Evolutionary conservation across 768 basidiomycete species (phyloP).

Genomic region (Auriscalpium microsporum): DNA sequence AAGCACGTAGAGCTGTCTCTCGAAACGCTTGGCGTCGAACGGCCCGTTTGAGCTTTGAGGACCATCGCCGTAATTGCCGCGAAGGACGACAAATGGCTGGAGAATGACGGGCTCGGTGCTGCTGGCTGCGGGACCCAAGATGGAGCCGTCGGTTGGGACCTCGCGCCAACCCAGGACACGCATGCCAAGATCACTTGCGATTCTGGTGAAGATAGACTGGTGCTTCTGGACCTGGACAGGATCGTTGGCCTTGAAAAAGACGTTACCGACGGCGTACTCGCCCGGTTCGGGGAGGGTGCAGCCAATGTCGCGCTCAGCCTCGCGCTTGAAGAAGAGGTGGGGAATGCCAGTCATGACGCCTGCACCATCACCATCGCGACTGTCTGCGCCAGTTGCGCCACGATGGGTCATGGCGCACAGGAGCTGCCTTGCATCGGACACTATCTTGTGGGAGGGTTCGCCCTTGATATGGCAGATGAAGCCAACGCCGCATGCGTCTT

Average conservation of each 20-base stretch:
- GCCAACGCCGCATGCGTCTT: constrained; percentile 93
- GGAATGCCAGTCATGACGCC: constrained; percentile 98
- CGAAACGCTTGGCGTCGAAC: constrained; percentile 85
- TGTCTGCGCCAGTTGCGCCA: constrained; percentile 90
- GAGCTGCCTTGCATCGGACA: constrained; percentile 86
- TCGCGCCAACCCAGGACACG: constrained; percentile 96
- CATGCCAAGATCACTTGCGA: constrained; percentile 75
- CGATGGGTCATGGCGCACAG: constrained; percentile 99
- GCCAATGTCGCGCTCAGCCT: constrained; percentile 80
- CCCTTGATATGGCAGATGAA: constrained; percentile 99
- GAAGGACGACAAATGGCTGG: constrained; percentile 93
- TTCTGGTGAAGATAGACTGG: constrained; percentile 72
- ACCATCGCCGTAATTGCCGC: constrained; percentile 80
- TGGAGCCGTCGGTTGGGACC: constrained; percentile 92
- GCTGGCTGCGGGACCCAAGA: constrained; percentile 91
- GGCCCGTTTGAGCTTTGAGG: constrained; percentile 54
- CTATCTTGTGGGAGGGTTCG: constrained; percentile 87
- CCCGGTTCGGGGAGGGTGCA: constrained; percentile 80
- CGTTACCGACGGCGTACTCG: constrained; percentile 94
- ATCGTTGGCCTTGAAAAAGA: constrained; percentile 91
- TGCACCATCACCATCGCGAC: constrained; percentile 90
- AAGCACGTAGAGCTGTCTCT: constrained; percentile 93
- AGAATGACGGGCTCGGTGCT: constrained; percentile 92
- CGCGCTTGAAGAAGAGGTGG: constrained; percentile 90
- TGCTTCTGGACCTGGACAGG: constrained; percentile 69